phyloP scores from a whole-genome alignment of 768 basidiomycete species.

The Suillus decipiens region DNA sequence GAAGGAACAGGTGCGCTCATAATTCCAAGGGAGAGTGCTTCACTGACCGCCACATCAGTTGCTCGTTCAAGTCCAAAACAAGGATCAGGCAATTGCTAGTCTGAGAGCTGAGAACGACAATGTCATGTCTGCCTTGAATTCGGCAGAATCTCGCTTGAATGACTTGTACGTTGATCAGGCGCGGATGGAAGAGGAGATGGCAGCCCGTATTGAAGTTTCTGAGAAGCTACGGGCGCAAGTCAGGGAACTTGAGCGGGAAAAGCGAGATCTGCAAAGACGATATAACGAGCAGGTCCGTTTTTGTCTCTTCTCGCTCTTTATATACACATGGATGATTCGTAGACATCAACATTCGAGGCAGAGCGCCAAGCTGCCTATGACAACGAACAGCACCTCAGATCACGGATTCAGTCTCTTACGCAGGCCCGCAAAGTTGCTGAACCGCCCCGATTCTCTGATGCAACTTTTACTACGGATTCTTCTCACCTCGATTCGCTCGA shows the following conservation, averaged over 20 bases:
- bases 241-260: slow-evolving; percentile 87
- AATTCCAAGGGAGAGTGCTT: slow-evolving; percentile 13
- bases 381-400: slow-evolving; percentile 91
- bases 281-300: slow-evolving; percentile 82
- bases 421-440: slow-evolving; percentile 63
- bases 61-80: slow-evolving; percentile 75
- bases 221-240: slow-evolving; percentile 82
- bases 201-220: slow-evolving; percentile 76
- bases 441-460: slow-evolving; percentile 31
- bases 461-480: slow-evolving; percentile 15
- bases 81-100: slow-evolving; percentile 65
- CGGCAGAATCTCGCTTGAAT: slow-evolving; percentile 70
- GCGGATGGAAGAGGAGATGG: slow-evolving; percentile 80
- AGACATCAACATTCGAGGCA: slow-evolving; percentile 89
- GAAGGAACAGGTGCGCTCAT: slow-evolving; percentile 68
- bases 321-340: slow-evolving; percentile 14
- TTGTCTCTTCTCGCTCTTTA: slow-evolving; percentile 19
- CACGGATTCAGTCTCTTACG: slow-evolving; percentile 79
- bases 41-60: slow-evolving; percentile 48
- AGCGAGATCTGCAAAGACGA: slow-evolving; percentile 75
- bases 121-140: slow-evolving; percentile 62
- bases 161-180: slow-evolving; percentile 83
- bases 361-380: slow-evolving; percentile 93
- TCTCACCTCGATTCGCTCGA: slow-evolving; percentile 13
- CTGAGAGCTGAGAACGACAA: slow-evolving; percentile 66